Evolutionary conservation across 2,329 filamentous ascomycete genomes (phyloP).

Genomic region (Cladosporium halotolerans): DNA sequence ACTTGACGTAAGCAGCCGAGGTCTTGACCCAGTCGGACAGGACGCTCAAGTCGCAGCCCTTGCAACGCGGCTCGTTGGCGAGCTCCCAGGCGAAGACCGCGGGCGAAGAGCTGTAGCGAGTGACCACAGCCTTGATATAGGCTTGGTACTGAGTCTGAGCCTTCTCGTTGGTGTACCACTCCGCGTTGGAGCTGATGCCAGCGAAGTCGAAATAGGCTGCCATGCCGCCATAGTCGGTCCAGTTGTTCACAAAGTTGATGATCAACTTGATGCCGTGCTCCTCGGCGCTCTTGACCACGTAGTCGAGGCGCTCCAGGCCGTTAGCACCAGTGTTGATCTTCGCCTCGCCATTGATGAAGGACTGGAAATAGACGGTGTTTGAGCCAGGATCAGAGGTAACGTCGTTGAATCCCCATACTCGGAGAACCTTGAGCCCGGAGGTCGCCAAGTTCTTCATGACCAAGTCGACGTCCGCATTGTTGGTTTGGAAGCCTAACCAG

Average conservation of each 20-base stretch:
- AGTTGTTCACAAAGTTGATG: conserved; percentile 63
- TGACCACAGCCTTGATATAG: conserved; percentile 56
- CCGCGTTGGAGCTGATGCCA: conserved; percentile 43
- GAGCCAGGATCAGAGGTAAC: conserved; percentile 38
- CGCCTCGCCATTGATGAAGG: conserved; percentile 44
- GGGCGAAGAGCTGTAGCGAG: conserved; percentile 51
- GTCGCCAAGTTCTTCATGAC: conserved; percentile 39
- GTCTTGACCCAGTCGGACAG: conserved; percentile 55
- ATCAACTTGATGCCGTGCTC: conserved; percentile 56
- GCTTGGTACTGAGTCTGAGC: conserved; percentile 51
- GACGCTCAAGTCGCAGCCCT: conserved; percentile 51
- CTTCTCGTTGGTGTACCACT: conserved; percentile 51
- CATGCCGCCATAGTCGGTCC: conserved; percentile 63
- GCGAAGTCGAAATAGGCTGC: conserved; percentile 52
- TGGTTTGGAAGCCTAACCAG: conserved; percentile 49
- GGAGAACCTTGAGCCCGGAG: conserved; percentile 52
- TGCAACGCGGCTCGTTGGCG: conserved; percentile 60
- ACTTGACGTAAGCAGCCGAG: conserved; percentile 58
- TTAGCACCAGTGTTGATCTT: conserved; percentile 59
- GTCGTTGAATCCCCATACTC: conserved; percentile 60
- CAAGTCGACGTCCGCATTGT: conserved; percentile 51
- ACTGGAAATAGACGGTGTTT: conserved; percentile 50
- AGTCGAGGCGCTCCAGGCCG: conserved; percentile 59
- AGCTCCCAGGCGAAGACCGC: conserved; percentile 64
- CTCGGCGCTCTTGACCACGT: conserved; percentile 56